Evolutionary conservation across 768 basidiomycete species (phyloP).

Genomic region (Polyporus arcularius): DNA sequence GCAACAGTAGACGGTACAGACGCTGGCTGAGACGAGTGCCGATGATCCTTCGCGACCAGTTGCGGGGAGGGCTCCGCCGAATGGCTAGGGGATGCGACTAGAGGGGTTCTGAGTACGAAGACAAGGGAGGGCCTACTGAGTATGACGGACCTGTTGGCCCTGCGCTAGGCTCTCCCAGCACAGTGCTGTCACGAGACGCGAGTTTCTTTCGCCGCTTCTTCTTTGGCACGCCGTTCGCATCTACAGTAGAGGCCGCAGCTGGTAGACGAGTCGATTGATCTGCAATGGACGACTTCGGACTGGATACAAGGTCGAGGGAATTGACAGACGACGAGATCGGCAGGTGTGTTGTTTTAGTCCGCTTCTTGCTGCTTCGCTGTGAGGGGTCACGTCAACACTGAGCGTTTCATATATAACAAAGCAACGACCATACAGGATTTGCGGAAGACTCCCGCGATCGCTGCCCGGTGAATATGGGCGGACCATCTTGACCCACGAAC

Average conservation of each 20-base stretch:
- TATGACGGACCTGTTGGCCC: no score
- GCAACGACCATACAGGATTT: background rate
- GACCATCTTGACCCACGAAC: background rate
- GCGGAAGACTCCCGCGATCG: background rate
- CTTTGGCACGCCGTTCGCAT: slow-evolving; percentile 11
- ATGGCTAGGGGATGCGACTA: no score
- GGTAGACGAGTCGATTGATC: background rate
- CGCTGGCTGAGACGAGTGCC: no score
- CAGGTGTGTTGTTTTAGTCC: no score
- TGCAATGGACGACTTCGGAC: background rate
- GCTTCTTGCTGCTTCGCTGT: no score
- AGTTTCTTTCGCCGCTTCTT: slow-evolving; percentile 8
- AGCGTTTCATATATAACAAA: no score
- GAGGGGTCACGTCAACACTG: no score
- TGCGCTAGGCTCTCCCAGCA: background rate
- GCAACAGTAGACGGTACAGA: background rate
- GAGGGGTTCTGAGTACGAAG: no score
- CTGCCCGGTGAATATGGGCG: background rate
- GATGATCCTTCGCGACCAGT: no score
- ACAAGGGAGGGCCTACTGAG: no score
- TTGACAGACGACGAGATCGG: no score
- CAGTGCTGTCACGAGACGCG: background rate
- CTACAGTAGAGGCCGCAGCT: slow-evolving; percentile 4
- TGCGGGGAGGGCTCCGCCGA: no score
- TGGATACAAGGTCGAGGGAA: background rate